Percentiles rank a stretch among this genome's conserved stretches.
Evolutionary conservation across 768 basidiomycete genomes (phyloP).

Genomic region (Boletus sp.): DNA sequence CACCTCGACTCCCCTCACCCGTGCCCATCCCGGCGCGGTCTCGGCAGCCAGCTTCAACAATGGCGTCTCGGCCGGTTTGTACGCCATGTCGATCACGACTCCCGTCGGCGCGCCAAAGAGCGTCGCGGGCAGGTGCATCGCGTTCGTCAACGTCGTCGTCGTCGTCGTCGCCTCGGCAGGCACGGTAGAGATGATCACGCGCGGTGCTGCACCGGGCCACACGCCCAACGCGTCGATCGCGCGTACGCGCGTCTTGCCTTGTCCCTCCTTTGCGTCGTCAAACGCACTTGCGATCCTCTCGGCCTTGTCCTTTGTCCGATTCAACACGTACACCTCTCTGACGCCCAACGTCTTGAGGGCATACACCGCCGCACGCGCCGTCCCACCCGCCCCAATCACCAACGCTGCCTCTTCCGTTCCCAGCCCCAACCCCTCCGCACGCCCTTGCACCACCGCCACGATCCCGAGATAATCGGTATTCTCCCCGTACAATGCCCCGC

Average conservation of each 20-base stretch:
- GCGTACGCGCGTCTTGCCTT: conserved; percentile 44
- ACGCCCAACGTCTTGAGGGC: conserved; percentile 73
- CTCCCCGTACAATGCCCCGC: conserved; percentile 70
- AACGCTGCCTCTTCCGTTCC: conserved; percentile 46
- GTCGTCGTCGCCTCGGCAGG: conserved; percentile 64
- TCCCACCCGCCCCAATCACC: conserved; percentile 94
- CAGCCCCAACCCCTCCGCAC: conserved; percentile 30
- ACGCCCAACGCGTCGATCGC: conserved; percentile 56
- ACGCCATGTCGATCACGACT: conserved; percentile 91
- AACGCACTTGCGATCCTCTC: conserved; percentile 66
- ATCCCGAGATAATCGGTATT: conserved; percentile 98
- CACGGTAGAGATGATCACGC: conserved; percentile 85
- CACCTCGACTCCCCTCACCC: conserved; percentile 80
- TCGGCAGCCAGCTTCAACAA: conserved; percentile 65
- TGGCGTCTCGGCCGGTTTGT: conserved; percentile 84
- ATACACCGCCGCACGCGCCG: conserved; percentile 91
- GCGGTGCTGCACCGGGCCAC: conserved; percentile 56
- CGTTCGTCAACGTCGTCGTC: conserved; percentile 3
- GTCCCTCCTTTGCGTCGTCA: conserved; percentile 27
- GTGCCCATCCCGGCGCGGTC: conserved; percentile 54
- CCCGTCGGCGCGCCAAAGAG: conserved; percentile 65
- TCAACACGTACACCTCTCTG: conserved; percentile 77
- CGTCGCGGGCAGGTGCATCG: conserved; percentile 51
- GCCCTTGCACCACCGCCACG: conserved; percentile 48
- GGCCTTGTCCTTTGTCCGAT: conserved; percentile 78